These are phyloP conservation scores for Ustilago sp. DNA, from an alignment of 1,284 basidiomycete species.

Conservation along the genomic window DNA sequence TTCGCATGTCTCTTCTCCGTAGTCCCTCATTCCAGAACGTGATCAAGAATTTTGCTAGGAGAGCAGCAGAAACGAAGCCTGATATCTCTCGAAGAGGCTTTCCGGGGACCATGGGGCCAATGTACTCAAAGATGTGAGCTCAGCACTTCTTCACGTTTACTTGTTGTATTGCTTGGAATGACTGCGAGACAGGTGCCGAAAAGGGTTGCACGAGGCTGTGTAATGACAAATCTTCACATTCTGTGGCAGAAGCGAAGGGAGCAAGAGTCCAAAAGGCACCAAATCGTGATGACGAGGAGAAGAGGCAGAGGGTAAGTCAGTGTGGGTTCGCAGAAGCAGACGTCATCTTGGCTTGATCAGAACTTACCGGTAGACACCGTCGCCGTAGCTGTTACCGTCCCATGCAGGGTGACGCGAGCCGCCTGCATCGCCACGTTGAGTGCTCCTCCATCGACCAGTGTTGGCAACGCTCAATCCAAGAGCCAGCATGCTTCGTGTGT, in stretches of 20 bases:
- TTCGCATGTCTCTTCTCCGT: too few species aligned
- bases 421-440: conserved; percentile 36
- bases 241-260: background rate
- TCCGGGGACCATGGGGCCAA: too few species aligned
- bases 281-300: background rate
- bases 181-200: background rate
- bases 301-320: background rate
- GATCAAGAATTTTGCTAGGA: too few species aligned
- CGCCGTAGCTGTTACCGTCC: conserved; percentile 60
- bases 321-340: background rate
- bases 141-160: background rate
- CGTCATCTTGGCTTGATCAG: background rate
- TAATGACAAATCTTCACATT: conserved; percentile 1
- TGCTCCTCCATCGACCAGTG: conserved; percentile 61
- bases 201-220: background rate
- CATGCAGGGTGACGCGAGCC: conserved; percentile 58
- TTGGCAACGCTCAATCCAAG: conserved; percentile 81
- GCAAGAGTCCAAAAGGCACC: background rate
- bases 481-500: conserved; percentile 88
- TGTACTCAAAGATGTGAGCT: too few species aligned
- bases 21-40: too few species aligned
- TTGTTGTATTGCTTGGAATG: background rate
- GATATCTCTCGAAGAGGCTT: too few species aligned
- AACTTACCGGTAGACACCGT: conserved; percentile 50
- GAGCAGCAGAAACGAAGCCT: too few species aligned